Evolutionary conservation across 1,284 basidiomycete genomes (phyloP), one percentile per base, ranked within the genome.

Genomic region (Moniliophthora roreri): DNA sequence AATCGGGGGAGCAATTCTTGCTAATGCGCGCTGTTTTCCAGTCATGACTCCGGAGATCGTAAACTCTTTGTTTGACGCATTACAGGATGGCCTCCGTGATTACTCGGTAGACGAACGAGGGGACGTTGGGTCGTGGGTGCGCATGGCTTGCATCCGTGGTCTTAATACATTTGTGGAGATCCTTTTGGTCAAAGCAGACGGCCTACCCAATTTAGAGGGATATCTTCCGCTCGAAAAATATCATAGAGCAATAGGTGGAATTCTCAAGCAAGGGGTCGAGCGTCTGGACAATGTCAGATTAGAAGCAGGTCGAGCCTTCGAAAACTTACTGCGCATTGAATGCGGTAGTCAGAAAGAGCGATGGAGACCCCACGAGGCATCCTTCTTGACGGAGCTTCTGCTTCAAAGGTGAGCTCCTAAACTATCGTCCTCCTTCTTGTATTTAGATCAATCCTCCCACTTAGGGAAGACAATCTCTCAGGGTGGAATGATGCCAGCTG

Each of bases 121-220:
- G 4, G 97, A 99, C 65, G 91, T 99, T 21, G 97, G 97, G 24
- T 98, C 95, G 0, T 98, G 95, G 95, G 82, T 97, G 26, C 88
- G 97, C 48, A 78, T 90, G n/a, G 77, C 85, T 38, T 85, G 85
- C 64, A 75, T 93, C 57, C 77, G 78, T 47, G 85, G 87, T 15
- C 63, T 93, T 57, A 73, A 79, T 20, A 70, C 73, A 3, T 68
- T 81, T 55, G 72, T 75, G 39, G 70, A 74, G 62, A 71, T 76
- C 38, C 61, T 88, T 9, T 71, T 85, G 55, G 62, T 66, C 15
- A 63, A 73, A 45, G 77, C 79, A 23, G 61, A 57, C 38, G 60
- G 61, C n/a, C 63, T 82, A 20, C 60, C 71, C 1, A 64, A 73
- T 44, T 79, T 85, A 52, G 67, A 72, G 23, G 69, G 69, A 18